Evolutionary conservation across 2,329 filamentous ascomycete species (phyloP).

Genomic region (Neonectria coccinea): DNA sequence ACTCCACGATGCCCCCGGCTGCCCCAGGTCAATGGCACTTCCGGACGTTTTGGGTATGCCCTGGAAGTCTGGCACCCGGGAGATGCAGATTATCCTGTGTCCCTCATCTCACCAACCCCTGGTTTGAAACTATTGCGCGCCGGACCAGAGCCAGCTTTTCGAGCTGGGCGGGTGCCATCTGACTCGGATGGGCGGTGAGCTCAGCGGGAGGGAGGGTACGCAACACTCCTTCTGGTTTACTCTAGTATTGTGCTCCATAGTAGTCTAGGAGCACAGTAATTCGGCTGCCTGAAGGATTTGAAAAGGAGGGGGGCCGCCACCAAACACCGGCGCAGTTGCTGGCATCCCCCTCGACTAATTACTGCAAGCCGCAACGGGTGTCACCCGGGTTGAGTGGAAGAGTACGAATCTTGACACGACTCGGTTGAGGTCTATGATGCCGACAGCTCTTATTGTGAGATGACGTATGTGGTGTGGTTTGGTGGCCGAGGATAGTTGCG

Average conservation of each 20-base stretch:
- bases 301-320: slow-evolving; percentile 23
- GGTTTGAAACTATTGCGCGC: slow-evolving; percentile 18
- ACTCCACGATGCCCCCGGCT: slow-evolving; percentile 27
- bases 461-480: slow-evolving; percentile 6
- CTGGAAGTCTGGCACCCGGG: slow-evolving; percentile 20
- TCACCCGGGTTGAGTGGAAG: slow-evolving; percentile 23
- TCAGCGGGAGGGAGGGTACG: slow-evolving; percentile 19
- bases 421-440: slow-evolving; percentile 9
- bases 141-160: slow-evolving; percentile 19
- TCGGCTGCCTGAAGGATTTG: slow-evolving; percentile 42
- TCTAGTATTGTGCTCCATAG: slow-evolving; percentile 2
- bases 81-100: slow-evolving; percentile 35
- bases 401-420: not conserved
- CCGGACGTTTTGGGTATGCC: slow-evolving; percentile 4
- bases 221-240: not conserved
- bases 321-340: slow-evolving; percentile 17
- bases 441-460: slow-evolving; percentile 12
- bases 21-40: slow-evolving; percentile 12
- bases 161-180: slow-evolving; percentile 26
- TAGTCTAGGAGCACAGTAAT: slow-evolving; percentile 25
- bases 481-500: not conserved
- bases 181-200: slow-evolving; percentile 36
- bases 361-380: slow-evolving; percentile 39
- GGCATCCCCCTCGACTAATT: slow-evolving; percentile 31
- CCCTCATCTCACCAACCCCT: slow-evolving; percentile 28